Conservation (phyloP, 768 basidiomycete species). For the Boletus subparvulus region DNA sequence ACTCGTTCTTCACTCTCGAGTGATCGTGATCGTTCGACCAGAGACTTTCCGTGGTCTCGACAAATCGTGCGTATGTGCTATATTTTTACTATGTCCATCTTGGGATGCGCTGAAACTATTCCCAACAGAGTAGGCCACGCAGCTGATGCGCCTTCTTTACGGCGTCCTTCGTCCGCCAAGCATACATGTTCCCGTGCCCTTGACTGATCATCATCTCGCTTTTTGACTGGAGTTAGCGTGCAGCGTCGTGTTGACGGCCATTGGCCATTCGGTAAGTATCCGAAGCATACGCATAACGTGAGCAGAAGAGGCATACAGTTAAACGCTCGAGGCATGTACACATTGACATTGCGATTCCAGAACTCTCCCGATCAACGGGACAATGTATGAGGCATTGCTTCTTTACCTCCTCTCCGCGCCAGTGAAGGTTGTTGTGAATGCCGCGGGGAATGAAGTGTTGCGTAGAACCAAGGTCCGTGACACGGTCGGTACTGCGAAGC, state of each 20-base stretch:
- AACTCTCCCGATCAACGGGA: constrained; percentile 22
- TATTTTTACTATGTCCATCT: constrained; percentile 21
- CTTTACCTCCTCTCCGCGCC: constrained; percentile 12
- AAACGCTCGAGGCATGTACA: constrained; percentile 5
- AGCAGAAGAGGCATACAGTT: constrained; percentile 2
- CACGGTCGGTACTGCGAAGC: constrained; percentile 14
- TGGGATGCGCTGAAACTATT: constrained; percentile 11
- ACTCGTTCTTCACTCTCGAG: constrained; percentile 13
- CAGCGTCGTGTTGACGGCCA: constrained; percentile 8
- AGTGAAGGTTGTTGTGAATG: constrained; percentile 23
- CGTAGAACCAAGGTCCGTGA: constrained; percentile 25
- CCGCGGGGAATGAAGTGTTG: constrained; percentile 32
- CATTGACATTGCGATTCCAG: constrained; percentile 7
- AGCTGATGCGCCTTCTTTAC: constrained; percentile 35
- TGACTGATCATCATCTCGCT: constrained; percentile 14
- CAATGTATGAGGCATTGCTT: constrained; percentile 9
- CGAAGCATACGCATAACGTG: constrained; percentile 15
- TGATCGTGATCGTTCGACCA: constrained; percentile 15
- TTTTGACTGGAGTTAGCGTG: constrained; percentile 17
- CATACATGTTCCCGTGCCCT: constrained; percentile 5
- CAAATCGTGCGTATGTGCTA: neutral
- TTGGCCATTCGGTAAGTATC: constrained; percentile 12
- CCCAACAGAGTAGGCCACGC: constrained; percentile 27
- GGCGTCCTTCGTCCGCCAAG: constrained; percentile 25
- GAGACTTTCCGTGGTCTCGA: constrained; percentile 1